Evolutionary conservation across 495 filamentous ascomycete species (phyloP), one percentile per base, ranked within the genome.

Genomic region (Trichodelitschia bisporula): DNA sequence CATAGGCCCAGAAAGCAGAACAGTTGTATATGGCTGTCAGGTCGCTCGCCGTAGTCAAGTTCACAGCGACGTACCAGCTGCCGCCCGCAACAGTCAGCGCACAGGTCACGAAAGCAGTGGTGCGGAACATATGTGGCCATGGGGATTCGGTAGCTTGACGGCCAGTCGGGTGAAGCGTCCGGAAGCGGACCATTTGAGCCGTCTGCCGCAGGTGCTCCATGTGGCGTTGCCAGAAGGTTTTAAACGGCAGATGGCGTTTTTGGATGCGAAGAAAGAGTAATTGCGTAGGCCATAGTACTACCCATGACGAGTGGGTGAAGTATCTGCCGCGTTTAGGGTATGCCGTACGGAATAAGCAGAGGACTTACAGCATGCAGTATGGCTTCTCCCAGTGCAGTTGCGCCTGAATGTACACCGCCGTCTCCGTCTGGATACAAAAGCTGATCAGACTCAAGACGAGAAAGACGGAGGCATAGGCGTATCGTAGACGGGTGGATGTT

Each of bases 11-110:
- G 53, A 97, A 97, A 28, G 86, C 83, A 29, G 77, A 90, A 59
- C 86, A 97, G 50, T 97, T 97, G 61, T 95, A 97, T 45, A 97
- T 97, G 15, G 86, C 86, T 0, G 86, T 97, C 32, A 97, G 55
- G 43, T 97, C 86, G 40, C 70, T 74, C 15, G 86, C 70, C 9
- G 76, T 86, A 0, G 86, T 97, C 62, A 91, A 56, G 47, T 76
- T 74, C 23, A 97, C 84, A 3, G 86, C 86, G 10, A 92, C 56
- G 39, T 93, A 97, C 86, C 86, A 97, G 29, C 72, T 82, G n/a
- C 74, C 65, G 1, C 84, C 86, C 0, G 83, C 86, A 28, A 93
- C 53, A 3, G 86, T 97, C 27, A 97, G 62, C 3, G 80, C 68
- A n/a, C 57, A 69, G 0, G 86, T 86, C 25, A 95, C 62, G 33